These are phyloP conservation scores for Rosa multiflora DNA, from an alignment of 306 rosid genomes.

Conservation along the genomic window DNA sequence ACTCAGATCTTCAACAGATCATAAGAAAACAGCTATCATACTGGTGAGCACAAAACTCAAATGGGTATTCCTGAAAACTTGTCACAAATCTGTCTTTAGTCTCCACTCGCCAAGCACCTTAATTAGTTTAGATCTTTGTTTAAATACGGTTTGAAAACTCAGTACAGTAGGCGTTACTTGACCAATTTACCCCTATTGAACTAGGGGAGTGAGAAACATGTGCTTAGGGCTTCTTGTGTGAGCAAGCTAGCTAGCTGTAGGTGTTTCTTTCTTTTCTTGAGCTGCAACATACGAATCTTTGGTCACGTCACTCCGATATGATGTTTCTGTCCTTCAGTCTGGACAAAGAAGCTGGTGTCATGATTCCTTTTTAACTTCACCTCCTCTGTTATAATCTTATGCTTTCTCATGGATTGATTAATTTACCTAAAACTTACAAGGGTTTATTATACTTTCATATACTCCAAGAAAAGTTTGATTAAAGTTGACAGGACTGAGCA, in stretches of 20 bases:
- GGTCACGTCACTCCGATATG: conserved; percentile 38
- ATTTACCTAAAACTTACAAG: background rate
- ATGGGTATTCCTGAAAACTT: background rate
- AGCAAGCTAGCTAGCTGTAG: background rate
- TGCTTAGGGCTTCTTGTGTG: conserved; percentile 21
- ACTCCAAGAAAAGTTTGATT: background rate
- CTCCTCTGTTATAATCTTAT: background rate
- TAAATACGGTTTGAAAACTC: conserved; percentile 4
- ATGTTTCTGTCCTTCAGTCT: conserved; percentile 32
- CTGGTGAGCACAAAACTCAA: background rate
- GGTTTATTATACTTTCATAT: background rate
- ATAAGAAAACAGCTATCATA: background rate
- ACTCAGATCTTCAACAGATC: background rate
- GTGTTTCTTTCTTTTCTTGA: conserved; percentile 10
- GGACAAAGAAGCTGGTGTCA: conserved; percentile 27
- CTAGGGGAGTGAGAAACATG: background rate
- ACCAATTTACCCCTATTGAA: background rate
- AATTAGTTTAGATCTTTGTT: background rate
- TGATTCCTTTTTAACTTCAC: conserved; percentile 19
- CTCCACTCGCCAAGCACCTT: background rate
- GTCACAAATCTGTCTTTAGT: background rate
- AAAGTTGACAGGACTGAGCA: conserved; percentile 22
- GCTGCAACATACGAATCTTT: conserved; percentile 22
- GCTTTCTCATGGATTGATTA: background rate
- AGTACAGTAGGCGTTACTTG: background rate